phyloP scores from a whole-genome alignment of 208 protist genomes.

The Phytomonas sp. region DNA sequence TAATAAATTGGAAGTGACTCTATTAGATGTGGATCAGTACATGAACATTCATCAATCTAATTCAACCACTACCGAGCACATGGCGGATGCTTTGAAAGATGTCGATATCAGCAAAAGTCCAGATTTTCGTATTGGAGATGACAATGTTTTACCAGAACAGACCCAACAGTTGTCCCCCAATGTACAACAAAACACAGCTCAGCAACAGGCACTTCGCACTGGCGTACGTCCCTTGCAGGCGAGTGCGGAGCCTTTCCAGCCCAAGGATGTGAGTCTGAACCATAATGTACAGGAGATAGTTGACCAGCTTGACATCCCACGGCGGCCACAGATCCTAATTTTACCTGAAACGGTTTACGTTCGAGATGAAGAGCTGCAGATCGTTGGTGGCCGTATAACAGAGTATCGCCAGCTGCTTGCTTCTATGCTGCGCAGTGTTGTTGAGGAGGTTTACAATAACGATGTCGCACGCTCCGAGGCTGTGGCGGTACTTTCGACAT shows the following conservation, averaged over 20 bases:
- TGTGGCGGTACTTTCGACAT: constrained; percentile 89
- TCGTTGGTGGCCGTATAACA: constrained; percentile 17
- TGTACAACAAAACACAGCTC: constrained; percentile 14
- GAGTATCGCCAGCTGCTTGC: constrained; percentile 37
- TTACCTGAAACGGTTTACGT: constrained; percentile 40
- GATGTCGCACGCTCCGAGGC: constrained; percentile 93
- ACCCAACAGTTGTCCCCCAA: constrained; percentile 12
- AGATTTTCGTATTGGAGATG: constrained; percentile 70
- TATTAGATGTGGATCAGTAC: constrained; percentile 48
- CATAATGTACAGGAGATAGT: constrained; percentile 19
- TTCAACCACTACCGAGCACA: constrained; percentile 26
- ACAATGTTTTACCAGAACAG: constrained; percentile 20
- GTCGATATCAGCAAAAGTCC: constrained; percentile 56
- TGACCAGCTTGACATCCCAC: constrained; percentile 19
- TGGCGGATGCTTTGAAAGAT: constrained; percentile 53
- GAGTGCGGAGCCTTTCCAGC: constrained; percentile 82
- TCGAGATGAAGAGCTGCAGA: constrained; percentile 22
- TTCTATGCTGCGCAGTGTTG: constrained; percentile 69
- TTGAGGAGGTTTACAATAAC: constrained; percentile 78
- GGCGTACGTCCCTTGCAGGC: constrained; percentile 50
- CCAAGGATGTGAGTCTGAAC: constrained; percentile 35
- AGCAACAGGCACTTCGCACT: constrained; percentile 20
- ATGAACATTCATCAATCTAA: constrained; percentile 30
- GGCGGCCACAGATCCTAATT: constrained; percentile 42
- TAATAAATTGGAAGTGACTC: constrained; percentile 58